Evolutionary conservation across 176 grass and related monocot genomes (phyloP).

Genomic region (Eragrostis curvula): DNA sequence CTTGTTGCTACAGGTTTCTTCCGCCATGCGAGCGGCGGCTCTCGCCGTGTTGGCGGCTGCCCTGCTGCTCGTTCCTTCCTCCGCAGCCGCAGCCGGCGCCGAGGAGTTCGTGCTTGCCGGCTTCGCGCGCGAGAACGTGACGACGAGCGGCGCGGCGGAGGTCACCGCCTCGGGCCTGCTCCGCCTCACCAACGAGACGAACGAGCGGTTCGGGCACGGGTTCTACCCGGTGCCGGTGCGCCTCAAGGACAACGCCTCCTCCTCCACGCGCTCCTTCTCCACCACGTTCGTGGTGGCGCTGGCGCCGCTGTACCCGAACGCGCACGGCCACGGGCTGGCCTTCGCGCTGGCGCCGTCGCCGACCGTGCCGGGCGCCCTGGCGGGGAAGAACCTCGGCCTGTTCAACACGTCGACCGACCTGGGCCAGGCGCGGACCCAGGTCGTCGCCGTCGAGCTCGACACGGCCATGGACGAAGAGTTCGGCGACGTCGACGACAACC

Average conservation of each 20-base stretch:
- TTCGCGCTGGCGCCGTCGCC: conserved; percentile 57
- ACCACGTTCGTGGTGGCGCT: conserved; percentile 69
- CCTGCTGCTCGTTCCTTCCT: conserved; percentile 16
- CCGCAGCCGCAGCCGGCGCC: not conserved
- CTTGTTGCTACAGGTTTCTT: not conserved
- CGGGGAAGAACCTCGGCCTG: conserved; percentile 55
- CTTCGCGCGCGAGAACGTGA: conserved; percentile 43
- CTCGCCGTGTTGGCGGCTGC: not conserved
- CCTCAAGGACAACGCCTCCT: conserved; percentile 45
- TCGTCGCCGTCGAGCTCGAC: conserved; percentile 78
- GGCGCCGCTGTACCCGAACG: conserved; percentile 44
- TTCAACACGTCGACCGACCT: conserved; percentile 46
- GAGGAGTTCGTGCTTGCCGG: conserved; percentile 42
- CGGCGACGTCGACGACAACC: conserved; percentile 52
- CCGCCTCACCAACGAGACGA: conserved; percentile 56
- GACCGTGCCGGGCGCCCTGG: conserved; percentile 14
- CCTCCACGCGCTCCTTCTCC: conserved; percentile 60
- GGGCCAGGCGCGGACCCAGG: not conserved
- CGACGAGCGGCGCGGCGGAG: conserved; percentile 22
- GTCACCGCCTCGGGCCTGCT: conserved; percentile 52
- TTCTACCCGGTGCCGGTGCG: conserved; percentile 51
- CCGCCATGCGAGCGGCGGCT: not conserved
- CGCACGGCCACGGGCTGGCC: conserved; percentile 64
- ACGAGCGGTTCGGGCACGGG: conserved; percentile 48
- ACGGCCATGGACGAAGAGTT: conserved; percentile 54